Conservation (phyloP, 495 filamentous ascomycete species). For the Amorphotheca resinae region DNA sequence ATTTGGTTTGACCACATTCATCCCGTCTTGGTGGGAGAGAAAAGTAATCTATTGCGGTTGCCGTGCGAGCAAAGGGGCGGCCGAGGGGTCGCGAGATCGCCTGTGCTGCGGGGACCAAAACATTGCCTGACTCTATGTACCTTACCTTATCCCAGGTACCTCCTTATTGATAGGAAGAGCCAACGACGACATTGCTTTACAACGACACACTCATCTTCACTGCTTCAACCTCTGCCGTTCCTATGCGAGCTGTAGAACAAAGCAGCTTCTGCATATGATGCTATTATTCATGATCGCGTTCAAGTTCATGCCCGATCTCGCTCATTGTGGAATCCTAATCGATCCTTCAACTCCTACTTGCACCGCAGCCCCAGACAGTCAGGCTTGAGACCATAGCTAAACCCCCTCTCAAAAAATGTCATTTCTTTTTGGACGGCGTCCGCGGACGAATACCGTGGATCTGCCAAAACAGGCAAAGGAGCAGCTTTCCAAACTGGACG, state of each 20-base stretch:
- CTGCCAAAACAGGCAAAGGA: constrained; percentile 41
- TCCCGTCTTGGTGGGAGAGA: too few species aligned
- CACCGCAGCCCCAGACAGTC: constrained; percentile 8
- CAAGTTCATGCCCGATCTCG: constrained; percentile 3
- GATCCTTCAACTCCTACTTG: not conserved
- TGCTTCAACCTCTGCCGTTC: not conserved
- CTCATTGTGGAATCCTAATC: constrained; percentile 8
- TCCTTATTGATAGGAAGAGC: not conserved
- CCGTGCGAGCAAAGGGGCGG: constrained; percentile 1
- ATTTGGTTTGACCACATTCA: too few species aligned
- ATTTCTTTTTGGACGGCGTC: constrained; percentile 76
- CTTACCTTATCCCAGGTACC: too few species aligned
- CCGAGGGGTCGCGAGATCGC: constrained; percentile 2
- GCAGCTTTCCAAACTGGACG: constrained; percentile 40
- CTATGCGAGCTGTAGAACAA: too few species aligned
- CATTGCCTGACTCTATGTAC: too few species aligned
- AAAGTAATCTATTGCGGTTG: not conserved
- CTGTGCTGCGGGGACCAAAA: not conserved
- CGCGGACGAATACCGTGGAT: constrained; percentile 39
- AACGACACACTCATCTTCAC: not conserved
- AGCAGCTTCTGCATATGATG: constrained; percentile 3
- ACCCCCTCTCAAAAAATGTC: constrained; percentile 28
- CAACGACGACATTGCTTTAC: not conserved
- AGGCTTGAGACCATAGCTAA: not conserved
- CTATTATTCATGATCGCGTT: constrained; percentile 1